phyloP scores from a whole-genome alignment of 805 yeast species.

The Hanseniaspora taiwanica region DNA sequence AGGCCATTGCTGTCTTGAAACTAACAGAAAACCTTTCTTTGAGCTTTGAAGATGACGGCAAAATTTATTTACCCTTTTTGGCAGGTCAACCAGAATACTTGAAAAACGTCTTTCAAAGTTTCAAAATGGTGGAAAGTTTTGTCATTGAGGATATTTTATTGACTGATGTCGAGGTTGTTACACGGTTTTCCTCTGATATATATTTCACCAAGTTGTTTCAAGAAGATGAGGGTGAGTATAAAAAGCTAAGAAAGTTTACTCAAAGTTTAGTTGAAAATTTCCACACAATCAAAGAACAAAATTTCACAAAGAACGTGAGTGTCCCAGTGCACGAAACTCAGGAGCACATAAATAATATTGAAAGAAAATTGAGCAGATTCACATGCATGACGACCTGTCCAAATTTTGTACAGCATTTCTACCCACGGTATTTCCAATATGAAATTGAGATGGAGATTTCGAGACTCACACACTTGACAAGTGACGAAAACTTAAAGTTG shows the following conservation, averaged over 20 bases:
- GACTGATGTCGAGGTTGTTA: conserved; percentile 14
- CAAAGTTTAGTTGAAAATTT: not conserved
- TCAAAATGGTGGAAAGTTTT: conserved; percentile 7
- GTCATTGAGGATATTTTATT: conserved; percentile 18
- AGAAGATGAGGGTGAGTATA: conserved; percentile 2
- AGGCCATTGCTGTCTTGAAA: conserved; percentile 17
- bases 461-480: conserved; percentile 44
- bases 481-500: conserved; percentile 80
- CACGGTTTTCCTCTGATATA: not conserved
- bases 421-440: conserved; percentile 33
- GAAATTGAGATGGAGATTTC: conserved; percentile 37
- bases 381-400: conserved; percentile 24
- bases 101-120: conserved; percentile 1
- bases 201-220: conserved; percentile 7
- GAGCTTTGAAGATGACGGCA: conserved; percentile 1
- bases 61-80: not conserved
- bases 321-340: not conserved
- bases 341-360: conserved; percentile 7
- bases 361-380: conserved; percentile 16
- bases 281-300: not conserved
- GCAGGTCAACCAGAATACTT: conserved; percentile 1
- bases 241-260: not conserved
- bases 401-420: conserved; percentile 32
- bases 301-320: not conserved
- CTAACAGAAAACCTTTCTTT: conserved; percentile 19